A percentile compares a stretch with the other conserved stretches of the same genome.
Evolutionary conservation across 208 protist species (phyloP).

Genomic region (Acanthamoeba lenticulata): DNA sequence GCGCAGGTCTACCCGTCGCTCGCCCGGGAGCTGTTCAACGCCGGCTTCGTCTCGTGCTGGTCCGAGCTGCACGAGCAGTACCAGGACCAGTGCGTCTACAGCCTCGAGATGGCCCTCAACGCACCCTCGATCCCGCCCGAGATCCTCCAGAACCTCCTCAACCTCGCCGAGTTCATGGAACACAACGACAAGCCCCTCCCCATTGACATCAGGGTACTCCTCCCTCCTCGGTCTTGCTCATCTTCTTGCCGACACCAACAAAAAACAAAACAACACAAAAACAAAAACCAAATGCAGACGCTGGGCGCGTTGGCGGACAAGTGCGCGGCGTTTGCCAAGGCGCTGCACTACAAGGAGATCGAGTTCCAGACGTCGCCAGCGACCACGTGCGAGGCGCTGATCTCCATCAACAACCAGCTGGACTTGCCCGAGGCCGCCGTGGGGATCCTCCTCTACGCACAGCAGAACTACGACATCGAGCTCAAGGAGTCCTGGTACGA

Average conservation of each 20-base stretch:
- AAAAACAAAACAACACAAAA: too few relatives aligned
- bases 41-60: slow-evolving; percentile 93
- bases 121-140: slow-evolving; percentile 80
- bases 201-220: slow-evolving; percentile 74
- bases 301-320: slow-evolving; percentile 80
- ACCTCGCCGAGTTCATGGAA: slow-evolving; percentile 89
- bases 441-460: slow-evolving; percentile 96
- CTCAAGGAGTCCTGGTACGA: slow-evolving; percentile 91
- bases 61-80: slow-evolving; percentile 87
- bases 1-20: slow-evolving; percentile 89
- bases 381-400: slow-evolving; percentile 87
- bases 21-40: slow-evolving; percentile 92
- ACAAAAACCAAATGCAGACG: slow-evolving; percentile 47
- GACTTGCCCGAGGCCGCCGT: slow-evolving; percentile 94
- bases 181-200: slow-evolving; percentile 86
- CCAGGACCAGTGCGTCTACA: slow-evolving; percentile 73
- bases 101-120: slow-evolving; percentile 70
- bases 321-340: slow-evolving; percentile 88
- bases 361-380: slow-evolving; percentile 83
- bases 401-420: slow-evolving; percentile 98
- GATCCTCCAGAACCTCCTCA: slow-evolving; percentile 86
- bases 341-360: slow-evolving; percentile 88
- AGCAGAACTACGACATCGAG: slow-evolving; percentile 82
- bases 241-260: too few relatives aligned
- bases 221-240: not conserved